A percentile compares a stretch with the other conserved stretches of the same genome.
Conservation (phyloP, 2,329 filamentous ascomycete species). For the Fusarium equiseti region DNA sequence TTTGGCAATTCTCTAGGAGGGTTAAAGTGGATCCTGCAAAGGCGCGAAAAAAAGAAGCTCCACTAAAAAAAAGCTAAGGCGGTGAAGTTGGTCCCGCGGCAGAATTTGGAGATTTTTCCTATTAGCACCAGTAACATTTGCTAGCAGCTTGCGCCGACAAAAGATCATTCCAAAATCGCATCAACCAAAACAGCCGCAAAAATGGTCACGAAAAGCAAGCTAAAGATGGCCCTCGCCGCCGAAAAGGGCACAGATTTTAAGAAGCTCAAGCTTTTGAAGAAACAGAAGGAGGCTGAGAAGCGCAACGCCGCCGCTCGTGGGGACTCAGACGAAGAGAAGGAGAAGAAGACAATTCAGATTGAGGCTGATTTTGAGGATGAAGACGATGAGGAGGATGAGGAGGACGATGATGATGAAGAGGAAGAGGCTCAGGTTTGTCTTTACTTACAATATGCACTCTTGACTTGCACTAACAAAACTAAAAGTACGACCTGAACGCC, state of each 20-base stretch:
- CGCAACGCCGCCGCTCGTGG: slow-evolving; percentile 49
- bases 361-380: slow-evolving; percentile 52
- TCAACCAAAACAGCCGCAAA: slow-evolving; percentile 19
- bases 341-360: slow-evolving; percentile 52
- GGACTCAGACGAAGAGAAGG: slow-evolving; percentile 51
- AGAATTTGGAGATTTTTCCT: slow-evolving; percentile 51
- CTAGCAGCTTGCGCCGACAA: slow-evolving; percentile 31
- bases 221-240: slow-evolving; percentile 66
- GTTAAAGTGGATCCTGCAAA: not conserved
- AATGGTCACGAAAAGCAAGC: slow-evolving; percentile 62
- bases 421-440: slow-evolving; percentile 48
- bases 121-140: slow-evolving; percentile 39
- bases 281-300: slow-evolving; percentile 59
- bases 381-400: slow-evolving; percentile 55
- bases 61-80: slow-evolving; percentile 48
- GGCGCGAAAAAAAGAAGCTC: slow-evolving; percentile 20
- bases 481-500: slow-evolving; percentile 64
- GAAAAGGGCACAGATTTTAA: slow-evolving; percentile 67
- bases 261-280: slow-evolving; percentile 64
- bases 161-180: slow-evolving; percentile 29
- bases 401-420: slow-evolving; percentile 48
- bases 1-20: not conserved
- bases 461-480: not conserved
- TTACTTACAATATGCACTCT: not conserved
- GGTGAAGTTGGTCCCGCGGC: slow-evolving; percentile 44